A percentile compares a stretch with the other conserved stretches of the same genome.
phyloP scores from a whole-genome alignment of 495 filamentous ascomycete species.

The Aspergillus asperescens region DNA sequence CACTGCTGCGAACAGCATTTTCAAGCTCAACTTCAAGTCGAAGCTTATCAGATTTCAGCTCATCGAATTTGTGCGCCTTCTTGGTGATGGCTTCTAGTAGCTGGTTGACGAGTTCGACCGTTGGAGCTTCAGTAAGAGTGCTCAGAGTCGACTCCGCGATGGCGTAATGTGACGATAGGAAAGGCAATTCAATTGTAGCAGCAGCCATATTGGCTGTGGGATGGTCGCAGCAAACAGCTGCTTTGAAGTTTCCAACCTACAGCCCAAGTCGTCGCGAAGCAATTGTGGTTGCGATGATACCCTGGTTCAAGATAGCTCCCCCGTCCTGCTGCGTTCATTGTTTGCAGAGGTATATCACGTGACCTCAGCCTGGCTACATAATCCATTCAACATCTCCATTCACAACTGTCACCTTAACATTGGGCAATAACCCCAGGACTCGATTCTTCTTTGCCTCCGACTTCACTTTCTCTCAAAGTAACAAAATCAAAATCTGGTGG shows the following conservation, averaged over 20 bases:
- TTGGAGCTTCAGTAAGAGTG: constrained; percentile 64
- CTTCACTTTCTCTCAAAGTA: too few relatives aligned
- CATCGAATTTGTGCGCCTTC: constrained; percentile 76
- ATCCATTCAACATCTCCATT: too few relatives aligned
- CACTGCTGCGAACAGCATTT: constrained; percentile 71
- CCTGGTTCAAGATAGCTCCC: constrained; percentile 6
- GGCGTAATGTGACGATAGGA: constrained; percentile 68
- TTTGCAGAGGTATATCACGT: constrained; percentile 3
- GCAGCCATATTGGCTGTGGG: constrained; percentile 59
- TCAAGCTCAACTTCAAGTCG: constrained; percentile 89
- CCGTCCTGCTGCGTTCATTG: constrained; percentile 12
- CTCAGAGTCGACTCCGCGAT: constrained; percentile 64
- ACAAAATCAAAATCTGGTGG: too few relatives aligned
- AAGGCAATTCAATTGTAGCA: constrained; percentile 66
- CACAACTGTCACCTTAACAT: too few relatives aligned
- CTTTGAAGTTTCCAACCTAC: constrained; percentile 9
- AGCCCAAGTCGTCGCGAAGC: constrained; percentile 9
- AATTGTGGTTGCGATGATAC: constrained; percentile 7
- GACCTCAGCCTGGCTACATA: background rate
- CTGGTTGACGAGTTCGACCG: constrained; percentile 64
- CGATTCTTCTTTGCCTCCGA: background rate
- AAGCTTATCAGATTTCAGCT: constrained; percentile 74
- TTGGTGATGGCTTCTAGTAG: constrained; percentile 61
- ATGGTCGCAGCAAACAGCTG: constrained; percentile 19
- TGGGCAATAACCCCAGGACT: too few relatives aligned